Conservation (phyloP, 2,329 filamentous ascomycete genomes). For the Penicillium polonicum region DNA sequence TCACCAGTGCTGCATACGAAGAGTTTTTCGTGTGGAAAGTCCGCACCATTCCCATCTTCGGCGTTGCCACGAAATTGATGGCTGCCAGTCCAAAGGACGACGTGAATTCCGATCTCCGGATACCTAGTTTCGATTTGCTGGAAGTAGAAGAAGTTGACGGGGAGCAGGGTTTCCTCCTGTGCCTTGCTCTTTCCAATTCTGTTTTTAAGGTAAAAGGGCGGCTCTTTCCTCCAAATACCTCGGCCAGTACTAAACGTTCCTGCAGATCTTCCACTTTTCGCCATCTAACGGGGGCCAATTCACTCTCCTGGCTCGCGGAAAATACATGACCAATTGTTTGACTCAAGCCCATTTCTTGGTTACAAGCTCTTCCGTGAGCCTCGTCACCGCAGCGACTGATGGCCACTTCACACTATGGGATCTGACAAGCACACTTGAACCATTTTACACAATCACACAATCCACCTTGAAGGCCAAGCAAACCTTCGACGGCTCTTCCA, state of each 20-base stretch:
- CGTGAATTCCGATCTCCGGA: slow-evolving; percentile 66
- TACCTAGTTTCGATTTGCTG: slow-evolving; percentile 72
- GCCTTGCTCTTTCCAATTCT: slow-evolving; percentile 81
- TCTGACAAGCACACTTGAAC: slow-evolving; percentile 32
- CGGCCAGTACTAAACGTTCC: slow-evolving; percentile 12
- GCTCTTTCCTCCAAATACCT: background rate
- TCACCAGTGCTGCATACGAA: slow-evolving; percentile 84
- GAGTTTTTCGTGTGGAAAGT: slow-evolving; percentile 86
- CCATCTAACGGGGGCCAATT: slow-evolving; percentile 28
- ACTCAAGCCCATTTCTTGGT: slow-evolving; percentile 58
- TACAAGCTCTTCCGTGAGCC: slow-evolving; percentile 43
- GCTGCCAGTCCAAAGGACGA: slow-evolving; percentile 50
- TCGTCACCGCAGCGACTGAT: slow-evolving; percentile 74
- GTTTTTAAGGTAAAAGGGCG: slow-evolving; percentile 57
- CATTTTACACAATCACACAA: slow-evolving; percentile 28
- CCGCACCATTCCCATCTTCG: slow-evolving; percentile 53
- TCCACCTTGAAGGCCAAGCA: slow-evolving; percentile 21
- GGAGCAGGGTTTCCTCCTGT: slow-evolving; percentile 55
- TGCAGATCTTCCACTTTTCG: slow-evolving; percentile 48
- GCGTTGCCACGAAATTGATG: slow-evolving; percentile 54
- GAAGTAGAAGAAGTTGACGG: slow-evolving; percentile 26
- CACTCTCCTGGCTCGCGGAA: slow-evolving; percentile 52
- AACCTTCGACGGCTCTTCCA: slow-evolving; percentile 23
- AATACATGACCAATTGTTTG: slow-evolving; percentile 72
- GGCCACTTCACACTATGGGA: slow-evolving; percentile 69